Evolutionary conservation across 768 basidiomycete species (phyloP), one percentile per base, ranked within the genome.

Genomic region (Kwoniella europaea): DNA sequence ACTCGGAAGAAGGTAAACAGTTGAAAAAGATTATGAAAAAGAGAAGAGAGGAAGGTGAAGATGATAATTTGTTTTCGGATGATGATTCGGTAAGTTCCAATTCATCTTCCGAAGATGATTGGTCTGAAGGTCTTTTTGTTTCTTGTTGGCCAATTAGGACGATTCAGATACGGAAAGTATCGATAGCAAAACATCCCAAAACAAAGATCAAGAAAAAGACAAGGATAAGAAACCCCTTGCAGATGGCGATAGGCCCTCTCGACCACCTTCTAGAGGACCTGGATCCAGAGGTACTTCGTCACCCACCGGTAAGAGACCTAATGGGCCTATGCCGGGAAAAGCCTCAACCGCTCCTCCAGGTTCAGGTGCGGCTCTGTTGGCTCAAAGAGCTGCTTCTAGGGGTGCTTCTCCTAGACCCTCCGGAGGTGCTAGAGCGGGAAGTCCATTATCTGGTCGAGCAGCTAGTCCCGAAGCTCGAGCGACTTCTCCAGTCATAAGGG

Each of bases 341-440:
- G 72, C 77, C 10, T 60, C 60, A 12, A 79, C 79, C 22, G 77
- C 79, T 15, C 77, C 77, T 10, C 79, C 79, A 10, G 79, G 76
- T 0, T 74, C 79, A 27, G 79, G 77, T 4, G 66, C 72, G 16
- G 75, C 74, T n/a, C 68, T 76, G 10, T 46, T 76, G 1, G 79
- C 78, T 44, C 79, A 79, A 56, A 57, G 79, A 43, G 79, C 79
- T 20, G 73, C 77, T 1, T 60, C 58, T 50, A 69, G 74, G 42
- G 74, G 71, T 60, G 76, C 65, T 1, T 75, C 75, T 10, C 76
- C 77, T 20, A 67, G 68, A n/a, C 63, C 72, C 22, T 66, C 76
- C 9, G 35, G 58, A 2, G 67, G 58, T 20, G 71, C 71, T 44
- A 68, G 75, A 54, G 73, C 72, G 7, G 66, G 60, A 2, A 73